Evolutionary conservation across 225 moss, liverwort and hornwort species (phyloP).

Genomic region (Pseudoscleropodium purum): DNA sequence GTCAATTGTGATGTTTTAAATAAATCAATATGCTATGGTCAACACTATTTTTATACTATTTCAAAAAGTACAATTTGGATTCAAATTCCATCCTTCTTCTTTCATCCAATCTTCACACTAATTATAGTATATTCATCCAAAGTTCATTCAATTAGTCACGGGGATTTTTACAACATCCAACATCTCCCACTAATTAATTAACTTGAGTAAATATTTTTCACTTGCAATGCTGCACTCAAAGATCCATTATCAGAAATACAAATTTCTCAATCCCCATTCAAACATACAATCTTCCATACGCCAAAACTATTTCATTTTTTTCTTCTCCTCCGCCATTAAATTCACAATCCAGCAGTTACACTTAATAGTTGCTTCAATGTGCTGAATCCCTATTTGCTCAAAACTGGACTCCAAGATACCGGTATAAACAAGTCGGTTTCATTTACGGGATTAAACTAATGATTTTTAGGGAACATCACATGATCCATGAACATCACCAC

Average conservation of each 20-base stretch:
- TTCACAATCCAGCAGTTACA: neutral
- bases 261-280: neutral
- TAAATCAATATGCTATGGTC: neutral
- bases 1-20: neutral
- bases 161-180: fast-evolving
- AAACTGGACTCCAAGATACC: neutral
- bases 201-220: neutral
- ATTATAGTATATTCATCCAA: neutral
- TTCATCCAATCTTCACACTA: neutral
- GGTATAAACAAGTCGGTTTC: neutral
- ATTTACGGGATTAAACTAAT: neutral
- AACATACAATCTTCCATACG: neutral
- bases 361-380: neutral
- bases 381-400: neutral
- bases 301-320: neutral
- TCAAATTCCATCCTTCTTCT: neutral
- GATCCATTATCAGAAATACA: neutral
- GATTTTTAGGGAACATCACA: neutral
- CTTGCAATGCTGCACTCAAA: neutral
- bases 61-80: neutral
- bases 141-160: neutral
- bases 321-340: neutral
- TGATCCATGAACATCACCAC: neutral
- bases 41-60: neutral
- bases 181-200: neutral